Base-by-base conservation (phyloP, 805 yeast species). In the Myxozyma geophila region DNA sequence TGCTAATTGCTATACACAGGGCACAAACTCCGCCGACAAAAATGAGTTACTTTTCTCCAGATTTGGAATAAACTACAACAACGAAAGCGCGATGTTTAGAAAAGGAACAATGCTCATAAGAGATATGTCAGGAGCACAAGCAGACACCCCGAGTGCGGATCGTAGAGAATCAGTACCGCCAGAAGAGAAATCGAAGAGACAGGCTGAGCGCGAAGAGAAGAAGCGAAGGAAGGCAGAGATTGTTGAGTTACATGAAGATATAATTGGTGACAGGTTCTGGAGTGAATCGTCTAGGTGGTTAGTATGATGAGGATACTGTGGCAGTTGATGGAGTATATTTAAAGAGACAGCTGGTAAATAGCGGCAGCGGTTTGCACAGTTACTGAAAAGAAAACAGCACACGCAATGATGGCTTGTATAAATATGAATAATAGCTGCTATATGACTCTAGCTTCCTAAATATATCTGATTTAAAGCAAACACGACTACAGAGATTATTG, bases 51-150 rank as follows among this genome's bases (percentile, higher is more conserved):
- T 95, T 64, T 95, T 89, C 72, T 77, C 81, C 23, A 83, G 86
- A 64, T 89, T 92, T 75, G 89, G 89, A 0, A 86, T 93, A 49
- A 95, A 95, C 73, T 95, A 95, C 76, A 95, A 95, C 74, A 85
- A 90, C 67, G 98, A 93, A 76, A 89, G 89, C 0, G 97, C 89
- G 60, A 87, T 92, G 66, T 95, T 78, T 77, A 89, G 88, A 67
- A 95, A 93, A 77, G 99, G 99, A 1, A 85, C 92, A 0, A 75
- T 84, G 1, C 74, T 84, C 17, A 78, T 86, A 2, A 78, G 92
- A 70, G 87, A 85, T 58, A 36, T 51, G 7, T 21, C 43, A 15
- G 28, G 17, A 19, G 19, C 37, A 13, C 49, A 39, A 33, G 13
- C 51, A 13, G 37, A 35, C 19, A 57, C 44, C 10, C 23, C 35